Evolutionary conservation across 192 early-diverging fungal species (phyloP).

Genomic region (Tieghemiomyces parasiticus): DNA sequence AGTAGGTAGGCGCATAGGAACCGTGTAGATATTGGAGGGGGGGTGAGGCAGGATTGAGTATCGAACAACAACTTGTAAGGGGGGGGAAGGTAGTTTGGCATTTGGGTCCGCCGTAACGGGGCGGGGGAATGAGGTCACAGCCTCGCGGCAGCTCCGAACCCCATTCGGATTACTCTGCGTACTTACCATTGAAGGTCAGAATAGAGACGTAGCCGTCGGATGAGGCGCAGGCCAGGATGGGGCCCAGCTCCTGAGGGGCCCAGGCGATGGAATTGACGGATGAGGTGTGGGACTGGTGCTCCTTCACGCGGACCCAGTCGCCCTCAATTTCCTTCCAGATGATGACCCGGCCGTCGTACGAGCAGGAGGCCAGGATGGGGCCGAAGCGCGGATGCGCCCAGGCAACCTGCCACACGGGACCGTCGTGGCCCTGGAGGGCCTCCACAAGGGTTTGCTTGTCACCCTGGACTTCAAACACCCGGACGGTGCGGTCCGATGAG

Average conservation of each 20-base stretch:
- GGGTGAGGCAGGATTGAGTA: too few relatives aligned
- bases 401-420: slow-evolving; percentile 98
- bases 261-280: slow-evolving; percentile 95
- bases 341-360: slow-evolving; percentile 88
- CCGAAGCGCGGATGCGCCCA: slow-evolving; percentile 99
- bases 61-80: too few relatives aligned
- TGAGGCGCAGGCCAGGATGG: slow-evolving; percentile 79
- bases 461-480: slow-evolving; percentile 77
- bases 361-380: slow-evolving; percentile 86
- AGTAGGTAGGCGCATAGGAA: too few relatives aligned
- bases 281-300: slow-evolving; percentile 75
- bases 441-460: slow-evolving; percentile 27
- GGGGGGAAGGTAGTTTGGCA: too few relatives aligned
- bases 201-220: slow-evolving; percentile 91
- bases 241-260: slow-evolving; percentile 94
- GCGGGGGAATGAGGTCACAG: too few relatives aligned
- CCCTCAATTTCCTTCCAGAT: slow-evolving; percentile 92
- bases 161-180: too few relatives aligned
- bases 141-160: too few relatives aligned
- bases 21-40: too few relatives aligned
- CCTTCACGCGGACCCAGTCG: slow-evolving; percentile 63
- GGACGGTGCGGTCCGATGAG: slow-evolving; percentile 91
- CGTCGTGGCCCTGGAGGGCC: slow-evolving; percentile 60
- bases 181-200: slow-evolving; percentile 83
- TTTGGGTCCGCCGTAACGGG: too few relatives aligned